Evolutionary conservation across 2,329 filamentous ascomycete species (phyloP).

Genomic region (Phyllosticta paracitricarpa): DNA sequence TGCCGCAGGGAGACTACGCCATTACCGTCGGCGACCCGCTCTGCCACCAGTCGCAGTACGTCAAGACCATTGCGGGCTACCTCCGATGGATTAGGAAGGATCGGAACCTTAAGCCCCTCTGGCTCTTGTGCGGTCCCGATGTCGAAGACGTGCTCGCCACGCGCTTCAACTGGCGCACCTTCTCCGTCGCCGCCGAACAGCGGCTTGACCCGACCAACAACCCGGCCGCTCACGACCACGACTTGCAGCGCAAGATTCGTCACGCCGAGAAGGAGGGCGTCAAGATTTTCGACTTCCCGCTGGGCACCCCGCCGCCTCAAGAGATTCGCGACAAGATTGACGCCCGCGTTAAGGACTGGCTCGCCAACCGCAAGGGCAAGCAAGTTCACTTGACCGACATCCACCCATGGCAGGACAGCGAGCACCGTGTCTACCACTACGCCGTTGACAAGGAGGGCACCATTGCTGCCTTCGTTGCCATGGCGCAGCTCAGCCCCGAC

Average conservation of each 20-base stretch:
- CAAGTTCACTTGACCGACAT: conserved; percentile 90
- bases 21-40: conserved; percentile 83
- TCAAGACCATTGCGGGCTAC: conserved; percentile 62
- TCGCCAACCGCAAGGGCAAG: conserved; percentile 65
- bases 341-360: conserved; percentile 68
- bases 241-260: conserved; percentile 64
- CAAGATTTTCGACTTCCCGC: conserved; percentile 62
- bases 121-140: conserved; percentile 75
- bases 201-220: conserved; percentile 67
- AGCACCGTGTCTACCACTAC: conserved; percentile 78
- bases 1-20: conserved; percentile 64
- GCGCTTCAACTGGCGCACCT: conserved; percentile 75
- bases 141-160: conserved; percentile 71
- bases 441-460: conserved; percentile 62
- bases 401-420: conserved; percentile 73
- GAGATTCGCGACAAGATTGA: conserved; percentile 63
- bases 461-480: conserved; percentile 67
- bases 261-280: conserved; percentile 76
- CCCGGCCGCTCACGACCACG: conserved; percentile 52
- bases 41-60: conserved; percentile 69
- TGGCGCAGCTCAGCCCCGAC: conserved; percentile 68
- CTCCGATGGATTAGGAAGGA: conserved; percentile 65
- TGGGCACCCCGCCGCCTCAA: conserved; percentile 53
- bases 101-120: conserved; percentile 65
- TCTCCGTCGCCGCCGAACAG: conserved; percentile 83